These are phyloP conservation scores for Handroanthus guayacan DNA, from an alignment of 257 asterid genomes.

Conservation along the genomic window DNA sequence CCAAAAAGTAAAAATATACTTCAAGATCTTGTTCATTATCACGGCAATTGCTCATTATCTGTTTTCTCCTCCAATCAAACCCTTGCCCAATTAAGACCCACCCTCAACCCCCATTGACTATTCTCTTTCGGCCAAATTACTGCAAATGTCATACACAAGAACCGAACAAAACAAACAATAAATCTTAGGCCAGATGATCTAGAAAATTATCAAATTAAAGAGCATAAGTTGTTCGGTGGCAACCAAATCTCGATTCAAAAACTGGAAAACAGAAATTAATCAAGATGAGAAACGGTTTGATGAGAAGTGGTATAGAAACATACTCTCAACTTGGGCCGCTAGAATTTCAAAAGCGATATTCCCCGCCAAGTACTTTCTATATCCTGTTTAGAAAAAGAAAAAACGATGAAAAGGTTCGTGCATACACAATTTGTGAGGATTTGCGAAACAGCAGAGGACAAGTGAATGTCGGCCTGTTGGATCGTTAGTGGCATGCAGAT, in stretches of 20 bases:
- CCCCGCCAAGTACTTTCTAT: not conserved
- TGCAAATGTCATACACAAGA: not conserved
- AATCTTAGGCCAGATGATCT: not conserved
- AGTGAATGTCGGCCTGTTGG: not conserved
- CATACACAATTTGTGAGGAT: not conserved
- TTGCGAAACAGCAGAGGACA: not conserved
- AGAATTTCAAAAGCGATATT: not conserved
- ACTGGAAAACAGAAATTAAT: slow-evolving; percentile 3
- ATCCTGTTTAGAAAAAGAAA: too few relatives aligned
- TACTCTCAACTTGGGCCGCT: slow-evolving; percentile 30
- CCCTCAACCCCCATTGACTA: not conserved
- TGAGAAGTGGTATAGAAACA: not conserved
- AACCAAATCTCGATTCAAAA: not conserved
- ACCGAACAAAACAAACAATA: not conserved
- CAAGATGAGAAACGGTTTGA: not conserved
- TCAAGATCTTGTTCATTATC: slow-evolving; percentile 2
- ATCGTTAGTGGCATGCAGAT: slow-evolving; percentile 27
- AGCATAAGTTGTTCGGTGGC: not conserved
- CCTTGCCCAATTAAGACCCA: not conserved
- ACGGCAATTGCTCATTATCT: not conserved
- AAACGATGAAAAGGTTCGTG: not conserved
- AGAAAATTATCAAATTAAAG: slow-evolving; percentile 1
- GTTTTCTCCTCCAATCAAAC: not conserved
- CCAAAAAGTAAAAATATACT: not conserved
- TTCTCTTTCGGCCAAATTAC: not conserved